Evolutionary conservation across 352 stramenopile species (phyloP).

Genomic region (Phytophthora pinifolia): DNA sequence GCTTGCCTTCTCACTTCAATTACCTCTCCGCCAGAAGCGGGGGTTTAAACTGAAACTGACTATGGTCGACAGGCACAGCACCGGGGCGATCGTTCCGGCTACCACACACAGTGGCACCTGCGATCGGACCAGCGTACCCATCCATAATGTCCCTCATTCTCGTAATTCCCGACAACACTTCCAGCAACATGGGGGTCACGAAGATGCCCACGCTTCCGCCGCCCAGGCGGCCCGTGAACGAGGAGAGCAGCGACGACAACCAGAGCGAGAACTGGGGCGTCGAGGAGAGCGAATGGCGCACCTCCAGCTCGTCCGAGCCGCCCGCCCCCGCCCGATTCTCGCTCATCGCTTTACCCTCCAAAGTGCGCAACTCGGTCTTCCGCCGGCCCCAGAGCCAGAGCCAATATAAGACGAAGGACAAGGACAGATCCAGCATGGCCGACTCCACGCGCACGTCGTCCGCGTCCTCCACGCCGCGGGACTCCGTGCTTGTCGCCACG

Average conservation of each 20-base stretch:
- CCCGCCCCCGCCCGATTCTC: conserved; percentile 38
- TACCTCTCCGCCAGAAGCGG: background rate
- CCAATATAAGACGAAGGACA: conserved; percentile 26
- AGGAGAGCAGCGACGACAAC: conserved; percentile 37
- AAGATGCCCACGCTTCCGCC: conserved; percentile 7
- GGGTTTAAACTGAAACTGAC: conserved; percentile 5
- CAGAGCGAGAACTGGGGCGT: conserved; percentile 38
- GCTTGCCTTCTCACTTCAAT: too few relatives aligned
- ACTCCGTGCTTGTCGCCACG: conserved; percentile 13
- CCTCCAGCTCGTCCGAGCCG: conserved; percentile 47
- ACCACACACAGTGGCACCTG: conserved; percentile 11
- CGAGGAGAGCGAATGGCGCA: conserved; percentile 52
- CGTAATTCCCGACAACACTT: background rate
- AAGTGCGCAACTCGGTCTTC: conserved; percentile 50
- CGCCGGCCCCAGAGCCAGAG: conserved; percentile 8
- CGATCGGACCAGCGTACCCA: conserved; percentile 19
- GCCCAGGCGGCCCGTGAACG: background rate
- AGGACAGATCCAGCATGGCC: conserved; percentile 27
- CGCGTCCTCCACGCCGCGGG: conserved; percentile 27
- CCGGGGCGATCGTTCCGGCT: conserved; percentile 2
- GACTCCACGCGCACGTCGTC: conserved; percentile 35
- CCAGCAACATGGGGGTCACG: conserved; percentile 13
- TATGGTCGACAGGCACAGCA: conserved; percentile 23
- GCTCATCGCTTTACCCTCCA: conserved; percentile 39
- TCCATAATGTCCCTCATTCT: conserved; percentile 14